phyloP scores from a whole-genome alignment of 805 yeast species.

The Deakozyma indianensis region DNA sequence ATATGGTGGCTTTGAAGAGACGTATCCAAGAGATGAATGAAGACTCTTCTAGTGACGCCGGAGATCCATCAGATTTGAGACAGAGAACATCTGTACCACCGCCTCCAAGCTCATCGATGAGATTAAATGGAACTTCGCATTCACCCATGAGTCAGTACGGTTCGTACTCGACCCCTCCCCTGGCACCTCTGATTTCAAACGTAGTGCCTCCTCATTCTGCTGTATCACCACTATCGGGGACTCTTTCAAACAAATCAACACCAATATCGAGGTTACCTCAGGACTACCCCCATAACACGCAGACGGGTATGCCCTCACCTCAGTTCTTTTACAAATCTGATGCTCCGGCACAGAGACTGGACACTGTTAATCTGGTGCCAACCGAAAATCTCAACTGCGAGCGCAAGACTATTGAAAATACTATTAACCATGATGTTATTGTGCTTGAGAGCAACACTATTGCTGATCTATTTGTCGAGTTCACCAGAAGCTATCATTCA shows the following conservation, averaged over 20 bases:
- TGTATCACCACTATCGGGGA: background rate
- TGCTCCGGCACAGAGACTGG: background rate
- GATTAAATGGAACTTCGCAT: background rate
- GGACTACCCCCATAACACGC: background rate
- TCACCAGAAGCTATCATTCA: slow-evolving; percentile 65
- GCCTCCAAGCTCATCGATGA: background rate
- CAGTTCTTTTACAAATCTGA: slow-evolving; percentile 3
- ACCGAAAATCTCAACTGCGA: slow-evolving; percentile 27
- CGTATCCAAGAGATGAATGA: slow-evolving; percentile 6
- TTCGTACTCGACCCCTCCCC: no score
- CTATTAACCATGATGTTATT: slow-evolving; percentile 14
- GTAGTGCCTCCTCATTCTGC: background rate
- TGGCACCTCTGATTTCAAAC: background rate
- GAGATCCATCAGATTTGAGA: background rate
- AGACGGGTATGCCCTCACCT: slow-evolving; percentile 1
- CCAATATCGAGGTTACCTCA: background rate
- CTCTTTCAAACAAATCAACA: background rate
- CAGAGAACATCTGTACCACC: background rate
- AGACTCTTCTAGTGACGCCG: background rate
- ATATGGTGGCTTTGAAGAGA: slow-evolving; percentile 52
- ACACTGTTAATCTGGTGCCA: background rate
- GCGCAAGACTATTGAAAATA: slow-evolving; percentile 50
- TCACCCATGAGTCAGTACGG: no score
- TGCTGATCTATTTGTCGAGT: slow-evolving; percentile 49
- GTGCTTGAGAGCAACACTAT: slow-evolving; percentile 49